Base-by-base conservation (phyloP, 768 basidiomycete genomes). In the Jaapia argillacea region DNA sequence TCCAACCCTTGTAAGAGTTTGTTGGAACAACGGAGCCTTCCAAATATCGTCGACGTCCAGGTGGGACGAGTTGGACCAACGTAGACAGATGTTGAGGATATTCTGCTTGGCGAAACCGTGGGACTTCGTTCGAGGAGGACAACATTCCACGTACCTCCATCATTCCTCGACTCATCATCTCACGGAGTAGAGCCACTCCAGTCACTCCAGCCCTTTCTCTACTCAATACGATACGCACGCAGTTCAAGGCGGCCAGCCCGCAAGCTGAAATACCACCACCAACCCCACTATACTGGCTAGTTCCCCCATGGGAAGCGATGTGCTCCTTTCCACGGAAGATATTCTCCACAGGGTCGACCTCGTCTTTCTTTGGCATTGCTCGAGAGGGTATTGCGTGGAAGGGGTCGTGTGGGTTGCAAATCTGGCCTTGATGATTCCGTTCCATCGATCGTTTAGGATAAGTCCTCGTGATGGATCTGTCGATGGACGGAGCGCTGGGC, bases 161-260 rank as follows among this genome's bases (percentile, higher is more conserved):
- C 1, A 60, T 60, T 37, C 57, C 56, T 22, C 55, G 56, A 31
- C 56, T 51, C 43, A 64, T 51, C 41, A 74, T 52, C 28, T 56
- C 54, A 21, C 54, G 42, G 7, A 73, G 43, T 18, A 74, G 52
- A 20, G 48, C 51, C 7, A 44, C 51, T 4, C 56, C 64, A 20
- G 38, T 43, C 18, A 56, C 24, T 2, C 65, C 60, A 4, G 54
- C 54, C 27, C 58, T 50, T 42, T 70, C 63, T 20, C 55, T 57
- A 37, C 52, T 62, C 25, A 79, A 67, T 6, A 70, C 62, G 5
- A 76, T 50, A 42, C 78, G 65, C 7, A 72, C 76, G 47, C 77
- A 81, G 53, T 83, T 82, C 53, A 83, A 58, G 2, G 76, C 74
- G 20, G 81, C 81, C 21, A 85, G 65, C 14, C 82, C 82, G 47